These are phyloP conservation scores for Wickerhamiella sergipiensis DNA, from an alignment of 805 yeast genomes.

Conservation along the genomic window DNA sequence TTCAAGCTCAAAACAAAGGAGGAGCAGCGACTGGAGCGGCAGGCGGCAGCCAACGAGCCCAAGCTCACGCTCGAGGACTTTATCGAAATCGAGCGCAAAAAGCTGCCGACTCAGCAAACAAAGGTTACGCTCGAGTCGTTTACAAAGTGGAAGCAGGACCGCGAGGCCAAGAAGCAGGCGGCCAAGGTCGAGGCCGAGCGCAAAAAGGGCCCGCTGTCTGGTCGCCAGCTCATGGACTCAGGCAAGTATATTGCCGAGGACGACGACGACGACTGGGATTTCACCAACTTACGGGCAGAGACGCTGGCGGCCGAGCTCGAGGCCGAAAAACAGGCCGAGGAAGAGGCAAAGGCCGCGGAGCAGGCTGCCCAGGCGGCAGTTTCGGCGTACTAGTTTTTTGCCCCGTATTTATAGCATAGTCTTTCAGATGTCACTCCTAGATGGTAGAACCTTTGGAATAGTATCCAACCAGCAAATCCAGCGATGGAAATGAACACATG, in stretches of 20 bases:
- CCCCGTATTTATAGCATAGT: background rate
- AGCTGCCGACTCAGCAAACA: constrained; percentile 58
- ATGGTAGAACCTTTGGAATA: too few species aligned
- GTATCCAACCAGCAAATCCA: too few species aligned
- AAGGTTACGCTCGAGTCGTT: constrained; percentile 80
- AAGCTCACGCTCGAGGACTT: constrained; percentile 92
- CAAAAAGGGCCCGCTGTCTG: constrained; percentile 19
- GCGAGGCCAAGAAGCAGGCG: constrained; percentile 37
- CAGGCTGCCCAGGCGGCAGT: background rate
- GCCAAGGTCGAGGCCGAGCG: constrained; percentile 34
- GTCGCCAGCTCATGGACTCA: constrained; percentile 27
- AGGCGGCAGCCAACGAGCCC: constrained; percentile 73
- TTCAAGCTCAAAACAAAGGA: constrained; percentile 94
- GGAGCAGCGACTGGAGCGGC: constrained; percentile 76
- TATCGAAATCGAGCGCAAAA: constrained; percentile 82
- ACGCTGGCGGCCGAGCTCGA: constrained; percentile 16
- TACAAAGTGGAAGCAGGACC: constrained; percentile 67
- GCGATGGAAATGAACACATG: too few species aligned
- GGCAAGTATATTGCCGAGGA: constrained; percentile 25
- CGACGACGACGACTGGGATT: constrained; percentile 26
- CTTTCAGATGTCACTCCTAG: too few species aligned
- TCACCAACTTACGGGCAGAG: constrained; percentile 25
- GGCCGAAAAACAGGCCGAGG: constrained; percentile 5
- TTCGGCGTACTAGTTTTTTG: background rate
- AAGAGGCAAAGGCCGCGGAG: background rate